phyloP scores from a whole-genome alignment of 2,329 filamentous ascomycete genomes.

The Neofusicoccum kwambonambiense region DNA sequence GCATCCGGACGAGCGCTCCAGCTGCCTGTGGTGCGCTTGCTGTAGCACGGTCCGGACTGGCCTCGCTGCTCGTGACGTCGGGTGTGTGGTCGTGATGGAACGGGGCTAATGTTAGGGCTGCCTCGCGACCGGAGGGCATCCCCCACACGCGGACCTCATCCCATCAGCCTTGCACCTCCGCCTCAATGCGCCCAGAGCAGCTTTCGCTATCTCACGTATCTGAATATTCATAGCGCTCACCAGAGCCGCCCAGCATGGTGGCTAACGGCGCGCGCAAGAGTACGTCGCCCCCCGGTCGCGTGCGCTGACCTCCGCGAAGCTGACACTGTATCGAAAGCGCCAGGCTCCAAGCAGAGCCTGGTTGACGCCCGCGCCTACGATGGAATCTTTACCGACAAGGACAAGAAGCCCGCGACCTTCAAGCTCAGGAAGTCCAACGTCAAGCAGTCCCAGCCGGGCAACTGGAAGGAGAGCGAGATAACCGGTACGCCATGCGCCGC shows the following conservation, averaged over 20 bases:
- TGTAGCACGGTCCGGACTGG: no score
- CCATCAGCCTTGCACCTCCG: conserved; percentile 1
- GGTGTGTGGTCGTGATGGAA: background rate
- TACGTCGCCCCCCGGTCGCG: conserved; percentile 20
- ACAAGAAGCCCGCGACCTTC: conserved; percentile 39
- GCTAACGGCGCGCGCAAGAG: conserved; percentile 40
- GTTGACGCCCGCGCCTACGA: conserved; percentile 32
- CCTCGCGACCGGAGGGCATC: conserved; percentile 5
- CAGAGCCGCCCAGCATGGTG: conserved; percentile 26
- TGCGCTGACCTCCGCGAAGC: background rate
- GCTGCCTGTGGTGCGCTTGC: no score
- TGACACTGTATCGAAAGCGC: background rate
- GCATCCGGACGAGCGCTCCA: no score
- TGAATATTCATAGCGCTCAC: conserved; percentile 9
- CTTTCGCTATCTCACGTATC: conserved; percentile 9
- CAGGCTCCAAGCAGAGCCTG: conserved; percentile 27
- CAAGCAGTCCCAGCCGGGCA: conserved; percentile 65
- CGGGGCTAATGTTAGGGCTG: conserved; percentile 2
- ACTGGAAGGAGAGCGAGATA: conserved; percentile 66
- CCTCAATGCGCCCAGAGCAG: conserved; percentile 2
- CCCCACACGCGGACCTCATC: conserved; percentile 10
- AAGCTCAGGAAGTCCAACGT: conserved; percentile 61
- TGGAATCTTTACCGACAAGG: conserved; percentile 37
- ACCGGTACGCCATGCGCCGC: conserved; percentile 51
- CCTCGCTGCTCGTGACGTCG: background rate